Percentiles rank a stretch among this genome's conserved stretches.
These are phyloP conservation scores for Fraxinus platypoda DNA, from an alignment of 305 asterid species.

Conservation along the genomic window DNA sequence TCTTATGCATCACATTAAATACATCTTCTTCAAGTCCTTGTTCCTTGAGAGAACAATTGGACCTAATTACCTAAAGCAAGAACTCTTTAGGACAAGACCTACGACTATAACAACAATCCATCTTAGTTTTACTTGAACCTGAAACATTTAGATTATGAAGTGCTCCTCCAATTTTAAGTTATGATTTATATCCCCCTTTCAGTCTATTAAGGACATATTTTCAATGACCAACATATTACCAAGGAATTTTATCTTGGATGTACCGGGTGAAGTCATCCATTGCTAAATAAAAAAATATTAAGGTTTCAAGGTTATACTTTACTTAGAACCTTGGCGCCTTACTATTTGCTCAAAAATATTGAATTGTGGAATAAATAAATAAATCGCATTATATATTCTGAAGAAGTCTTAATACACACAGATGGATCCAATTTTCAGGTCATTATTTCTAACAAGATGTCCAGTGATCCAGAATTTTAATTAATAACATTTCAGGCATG, in stretches of 20 bases:
- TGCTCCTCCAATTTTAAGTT: background rate
- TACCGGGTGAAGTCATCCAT: background rate
- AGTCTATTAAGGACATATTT: background rate
- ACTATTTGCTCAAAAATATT: background rate
- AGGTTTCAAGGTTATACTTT: background rate
- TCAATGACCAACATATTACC: background rate
- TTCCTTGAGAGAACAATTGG: background rate
- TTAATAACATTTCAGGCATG: slow-evolving; percentile 13
- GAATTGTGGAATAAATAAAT: background rate
- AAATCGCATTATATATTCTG: background rate
- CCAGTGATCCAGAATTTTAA: background rate
- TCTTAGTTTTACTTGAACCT: background rate
- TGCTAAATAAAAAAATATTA: background rate
- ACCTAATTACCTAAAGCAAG: background rate
- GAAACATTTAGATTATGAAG: background rate
- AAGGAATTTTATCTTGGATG: background rate
- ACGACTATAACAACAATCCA: background rate
- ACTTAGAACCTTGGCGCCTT: background rate
- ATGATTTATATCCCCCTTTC: background rate
- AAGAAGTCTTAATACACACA: background rate
- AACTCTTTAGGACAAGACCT: background rate
- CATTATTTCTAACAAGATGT: background rate
- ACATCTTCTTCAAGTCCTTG: background rate
- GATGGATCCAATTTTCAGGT: background rate
- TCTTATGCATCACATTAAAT: background rate